These are phyloP conservation scores for Cordyceps farinosa DNA, from an alignment of 2,329 filamentous ascomycete genomes.

Conservation along the genomic window DNA sequence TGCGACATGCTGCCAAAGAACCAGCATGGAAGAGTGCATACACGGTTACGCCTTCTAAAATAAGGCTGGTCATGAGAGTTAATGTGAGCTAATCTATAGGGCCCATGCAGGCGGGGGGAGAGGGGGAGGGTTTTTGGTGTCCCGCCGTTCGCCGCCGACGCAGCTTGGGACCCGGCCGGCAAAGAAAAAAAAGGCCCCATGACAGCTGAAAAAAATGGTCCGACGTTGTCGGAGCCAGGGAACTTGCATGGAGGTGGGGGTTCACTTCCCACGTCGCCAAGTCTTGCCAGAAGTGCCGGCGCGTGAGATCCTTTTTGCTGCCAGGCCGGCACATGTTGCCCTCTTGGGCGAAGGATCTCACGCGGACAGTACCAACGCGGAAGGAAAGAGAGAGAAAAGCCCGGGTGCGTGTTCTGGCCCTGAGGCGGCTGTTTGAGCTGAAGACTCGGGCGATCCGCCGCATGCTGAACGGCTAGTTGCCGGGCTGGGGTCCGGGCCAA, in stretches of 20 bases:
- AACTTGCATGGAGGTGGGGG: too few species aligned
- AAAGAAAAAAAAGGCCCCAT: background rate
- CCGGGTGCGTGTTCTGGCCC: background rate
- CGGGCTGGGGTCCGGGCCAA: background rate
- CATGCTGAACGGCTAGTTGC: background rate
- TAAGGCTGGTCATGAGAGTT: background rate
- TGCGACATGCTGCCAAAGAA: background rate
- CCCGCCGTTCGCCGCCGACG: background rate
- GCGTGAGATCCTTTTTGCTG: background rate
- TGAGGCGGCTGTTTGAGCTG: background rate
- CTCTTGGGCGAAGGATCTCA: too few species aligned
- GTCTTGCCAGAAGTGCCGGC: background rate
- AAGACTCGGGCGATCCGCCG: background rate
- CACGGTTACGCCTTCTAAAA: background rate
- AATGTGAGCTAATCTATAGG: background rate
- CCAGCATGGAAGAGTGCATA: background rate
- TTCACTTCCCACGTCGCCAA: too few species aligned
- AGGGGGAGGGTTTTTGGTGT: background rate
- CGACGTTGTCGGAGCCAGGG: background rate
- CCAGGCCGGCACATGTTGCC: too few species aligned
- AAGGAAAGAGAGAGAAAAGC: background rate
- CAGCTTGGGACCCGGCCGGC: background rate
- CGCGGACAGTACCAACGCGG: background rate
- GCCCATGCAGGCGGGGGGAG: background rate
- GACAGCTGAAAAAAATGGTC: conserved; percentile 4